Evolutionary conservation across 805 yeast genomes (phyloP), one percentile per base, ranked within the genome.

Genomic region (Lachancea quebecensis): DNA sequence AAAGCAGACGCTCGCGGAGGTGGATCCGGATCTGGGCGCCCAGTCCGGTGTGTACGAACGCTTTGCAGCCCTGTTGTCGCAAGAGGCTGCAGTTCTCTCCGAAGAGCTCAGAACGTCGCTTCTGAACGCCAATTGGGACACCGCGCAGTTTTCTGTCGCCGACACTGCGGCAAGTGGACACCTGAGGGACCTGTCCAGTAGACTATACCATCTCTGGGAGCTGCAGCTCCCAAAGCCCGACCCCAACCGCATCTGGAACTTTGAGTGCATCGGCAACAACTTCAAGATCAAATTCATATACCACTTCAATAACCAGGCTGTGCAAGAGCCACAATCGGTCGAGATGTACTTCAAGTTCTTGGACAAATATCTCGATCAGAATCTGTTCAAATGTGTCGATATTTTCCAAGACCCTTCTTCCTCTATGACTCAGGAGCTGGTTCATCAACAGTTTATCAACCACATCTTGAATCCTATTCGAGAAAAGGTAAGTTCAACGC

Each of bases 261-360:
- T 77, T 16, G 72, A 71, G 31, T 53, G 67, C 0, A 55, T 78
- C 8, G 59, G 79, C 1, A 62, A 68, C 25, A 76, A 76, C 33
- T 70, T 78, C 49, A 57, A 63, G 12, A 56, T 68, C 6, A 67
- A 82, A 41, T 79, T 79, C 56, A 67, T 74, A 34, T 79, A 71
- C 58, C 84, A 79, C 55, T 79, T 79, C 61, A 70, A 71, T 45
- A 58, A 65, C 4, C 39, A 38, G 28, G 32, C 46, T 17, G 37
- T 39, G 25, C 38, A 68, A 70, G 47, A 60, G 71, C 44, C 73
- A 69, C 35, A 71, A 67, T 48, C 79, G 77, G 39, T 55, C 16
- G 82, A 79, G 53, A 69, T 77, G 65, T 77, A 79, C 29, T 69
- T 76, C 48, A 64, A 64, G 16, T 79, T 70, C 48, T 61, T 71